Evolutionary conservation across 331 rosid species (phyloP).

Genomic region (Stylosanthes scabra): DNA sequence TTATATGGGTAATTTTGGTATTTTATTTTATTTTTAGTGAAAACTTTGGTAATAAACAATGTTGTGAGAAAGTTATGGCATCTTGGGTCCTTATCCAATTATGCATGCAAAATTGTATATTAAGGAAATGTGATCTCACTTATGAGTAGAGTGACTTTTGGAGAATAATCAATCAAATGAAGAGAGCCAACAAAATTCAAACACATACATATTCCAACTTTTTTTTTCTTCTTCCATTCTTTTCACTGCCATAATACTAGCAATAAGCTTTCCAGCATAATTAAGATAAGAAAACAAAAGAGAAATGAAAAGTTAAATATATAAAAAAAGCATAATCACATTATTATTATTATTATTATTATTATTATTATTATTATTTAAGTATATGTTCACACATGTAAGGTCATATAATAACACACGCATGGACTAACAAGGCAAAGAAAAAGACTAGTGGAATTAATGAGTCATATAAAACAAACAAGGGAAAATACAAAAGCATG

Average conservation of each 20-base stretch:
- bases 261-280: not conserved
- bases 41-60: slow-evolving; percentile 6
- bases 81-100: slow-evolving; percentile 24
- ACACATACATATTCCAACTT: not conserved
- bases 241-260: not conserved
- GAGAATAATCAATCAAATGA: not conserved
- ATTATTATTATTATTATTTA: too few relatives aligned
- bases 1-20: not conserved
- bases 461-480: too few relatives aligned
- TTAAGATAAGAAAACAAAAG: not conserved
- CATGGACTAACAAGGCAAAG: not conserved
- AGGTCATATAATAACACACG: not conserved
- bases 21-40: not conserved
- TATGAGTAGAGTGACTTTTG: not conserved
- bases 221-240: not conserved
- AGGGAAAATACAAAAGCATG: too few relatives aligned
- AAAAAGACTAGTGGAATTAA: too few relatives aligned
- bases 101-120: slow-evolving; percentile 19
- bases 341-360: too few relatives aligned
- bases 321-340: too few relatives aligned
- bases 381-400: not conserved
- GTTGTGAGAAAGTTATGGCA: slow-evolving; percentile 12
- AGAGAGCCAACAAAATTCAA: slow-evolving; percentile 4
- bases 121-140: slow-evolving; percentile 32
- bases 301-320: not conserved